Evolutionary conservation across 257 asterid species (phyloP).

Genomic region (Linderniella brevidens): DNA sequence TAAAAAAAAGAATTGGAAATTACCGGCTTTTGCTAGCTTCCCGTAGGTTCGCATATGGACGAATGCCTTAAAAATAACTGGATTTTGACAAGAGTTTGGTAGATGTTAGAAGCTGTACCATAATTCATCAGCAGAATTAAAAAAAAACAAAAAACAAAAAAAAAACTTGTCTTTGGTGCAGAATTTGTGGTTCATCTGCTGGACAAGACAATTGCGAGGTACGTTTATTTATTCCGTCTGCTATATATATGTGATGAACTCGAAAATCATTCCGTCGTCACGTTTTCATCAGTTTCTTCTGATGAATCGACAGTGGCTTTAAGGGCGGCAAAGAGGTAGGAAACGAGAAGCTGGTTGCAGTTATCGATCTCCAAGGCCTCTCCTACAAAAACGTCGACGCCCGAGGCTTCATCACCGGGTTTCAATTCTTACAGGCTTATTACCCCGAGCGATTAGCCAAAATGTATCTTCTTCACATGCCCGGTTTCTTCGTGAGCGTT

Average conservation of each 20-base stretch:
- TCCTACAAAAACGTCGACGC: slow-evolving; percentile 51
- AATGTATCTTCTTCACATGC: not conserved
- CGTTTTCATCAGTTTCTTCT: slow-evolving; percentile 5
- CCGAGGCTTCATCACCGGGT: slow-evolving; percentile 59
- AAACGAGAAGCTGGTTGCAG: slow-evolving; percentile 36
- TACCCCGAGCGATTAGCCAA: slow-evolving; percentile 3
- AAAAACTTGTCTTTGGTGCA: slow-evolving; percentile 22
- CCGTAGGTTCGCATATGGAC: no score
- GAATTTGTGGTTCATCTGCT: slow-evolving; percentile 62
- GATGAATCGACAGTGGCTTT: slow-evolving; percentile 25
- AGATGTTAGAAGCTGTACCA: no score
- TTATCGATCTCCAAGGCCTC: slow-evolving; percentile 48
- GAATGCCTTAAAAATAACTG: no score
- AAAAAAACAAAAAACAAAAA: no score
- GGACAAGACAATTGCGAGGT: slow-evolving; percentile 79
- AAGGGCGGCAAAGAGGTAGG: slow-evolving; percentile 51
- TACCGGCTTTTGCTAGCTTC: no score
- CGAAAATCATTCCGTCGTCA: slow-evolving; percentile 9
- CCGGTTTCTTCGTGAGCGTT: not conserved
- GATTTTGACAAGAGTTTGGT: no score
- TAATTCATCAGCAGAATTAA: no score
- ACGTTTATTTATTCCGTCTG: slow-evolving; percentile 4
- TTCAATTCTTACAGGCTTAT: slow-evolving; percentile 40
- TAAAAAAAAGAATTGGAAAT: no score
- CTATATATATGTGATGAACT: not conserved